A percentile compares a stretch with the other conserved stretches of the same genome.
phyloP scores from a whole-genome alignment of 495 filamentous ascomycete species.

The Aspergillus taichungensis region DNA sequence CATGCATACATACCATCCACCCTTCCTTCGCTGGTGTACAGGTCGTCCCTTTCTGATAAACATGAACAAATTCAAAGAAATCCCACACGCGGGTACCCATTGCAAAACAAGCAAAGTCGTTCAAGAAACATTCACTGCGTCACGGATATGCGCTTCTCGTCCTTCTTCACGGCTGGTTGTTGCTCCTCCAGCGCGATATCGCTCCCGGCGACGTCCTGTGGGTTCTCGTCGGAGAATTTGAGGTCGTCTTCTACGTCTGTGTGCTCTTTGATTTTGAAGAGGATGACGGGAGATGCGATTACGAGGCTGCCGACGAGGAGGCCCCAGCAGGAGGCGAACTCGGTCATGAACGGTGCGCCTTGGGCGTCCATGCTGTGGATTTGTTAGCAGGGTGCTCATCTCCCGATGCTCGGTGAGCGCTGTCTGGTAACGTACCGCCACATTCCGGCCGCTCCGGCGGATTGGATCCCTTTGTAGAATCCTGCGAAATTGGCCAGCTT shows the following conservation, averaged over 20 bases:
- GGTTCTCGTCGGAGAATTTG: slow-evolving; percentile 72
- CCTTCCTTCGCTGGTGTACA: too few relatives aligned
- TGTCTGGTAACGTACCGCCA: slow-evolving; percentile 47
- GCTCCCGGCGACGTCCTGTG: slow-evolving; percentile 24
- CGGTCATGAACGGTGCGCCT: slow-evolving; percentile 52
- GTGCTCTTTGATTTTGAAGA: slow-evolving; percentile 67
- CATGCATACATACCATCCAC: too few relatives aligned
- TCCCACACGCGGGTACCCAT: too few relatives aligned
- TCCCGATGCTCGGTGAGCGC: neutral
- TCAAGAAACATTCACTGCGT: neutral
- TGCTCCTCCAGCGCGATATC: slow-evolving; percentile 6
- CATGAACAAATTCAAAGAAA: too few relatives aligned
- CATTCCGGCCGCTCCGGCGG: slow-evolving; percentile 80
- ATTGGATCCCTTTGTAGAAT: slow-evolving; percentile 97
- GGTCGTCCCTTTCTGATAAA: too few relatives aligned
- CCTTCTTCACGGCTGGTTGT: slow-evolving; percentile 10
- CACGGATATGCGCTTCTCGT: slow-evolving; percentile 5
- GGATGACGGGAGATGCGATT: slow-evolving; percentile 70
- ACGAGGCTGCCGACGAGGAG: slow-evolving; percentile 63
- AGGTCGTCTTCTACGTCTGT: slow-evolving; percentile 68
- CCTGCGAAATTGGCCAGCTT: slow-evolving; percentile 89
- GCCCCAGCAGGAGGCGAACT: slow-evolving; percentile 61
- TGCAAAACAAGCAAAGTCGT: too few relatives aligned
- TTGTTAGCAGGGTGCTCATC: slow-evolving; percentile 3
- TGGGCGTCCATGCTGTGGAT: slow-evolving; percentile 49